phyloP scores from a whole-genome alignment of 495 filamentous ascomycete species.

The Alectoria sarmentosa region DNA sequence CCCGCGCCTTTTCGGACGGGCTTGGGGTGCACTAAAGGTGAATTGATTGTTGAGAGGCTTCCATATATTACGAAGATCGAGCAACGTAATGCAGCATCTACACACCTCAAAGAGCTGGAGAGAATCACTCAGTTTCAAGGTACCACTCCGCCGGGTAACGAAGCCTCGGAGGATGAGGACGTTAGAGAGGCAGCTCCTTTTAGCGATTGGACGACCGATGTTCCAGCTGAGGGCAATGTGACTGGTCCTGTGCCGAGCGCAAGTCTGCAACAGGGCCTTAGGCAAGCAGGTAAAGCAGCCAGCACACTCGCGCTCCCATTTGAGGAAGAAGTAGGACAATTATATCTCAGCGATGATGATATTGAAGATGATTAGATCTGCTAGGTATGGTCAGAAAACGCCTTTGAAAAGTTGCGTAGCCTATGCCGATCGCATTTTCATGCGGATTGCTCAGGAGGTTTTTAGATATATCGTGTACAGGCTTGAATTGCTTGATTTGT shows the following conservation, averaged over 20 bases:
- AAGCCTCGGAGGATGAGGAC: conserved; percentile 43
- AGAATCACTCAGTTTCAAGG: conserved; percentile 61
- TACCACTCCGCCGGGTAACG: conserved; percentile 33
- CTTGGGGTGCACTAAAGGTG: conserved; percentile 46
- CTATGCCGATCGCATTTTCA: neutral
- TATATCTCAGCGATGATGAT: conserved; percentile 89
- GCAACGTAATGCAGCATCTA: conserved; percentile 29
- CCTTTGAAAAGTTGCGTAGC: neutral
- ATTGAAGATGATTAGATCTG: conserved; percentile 66
- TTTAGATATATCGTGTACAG: neutral
- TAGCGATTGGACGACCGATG: conserved; percentile 16
- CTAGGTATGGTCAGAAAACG: neutral
- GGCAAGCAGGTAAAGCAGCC: conserved; percentile 21
- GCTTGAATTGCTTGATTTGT: neutral
- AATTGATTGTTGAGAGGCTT: conserved; percentile 73
- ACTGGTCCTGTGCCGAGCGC: conserved; percentile 24
- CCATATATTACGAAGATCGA: conserved; percentile 74
- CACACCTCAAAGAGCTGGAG: conserved; percentile 47
- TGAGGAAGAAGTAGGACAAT: conserved; percentile 48
- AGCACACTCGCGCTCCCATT: conserved; percentile 25
- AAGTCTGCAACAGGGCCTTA: conserved; percentile 10
- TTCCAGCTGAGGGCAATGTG: conserved; percentile 23
- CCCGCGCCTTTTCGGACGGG: conserved; percentile 11
- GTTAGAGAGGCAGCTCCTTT: conserved; percentile 40
- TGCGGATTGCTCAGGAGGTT: neutral